Conservation (phyloP, 2,329 filamentous ascomycete genomes). For the Trichoderma sp. region DNA sequence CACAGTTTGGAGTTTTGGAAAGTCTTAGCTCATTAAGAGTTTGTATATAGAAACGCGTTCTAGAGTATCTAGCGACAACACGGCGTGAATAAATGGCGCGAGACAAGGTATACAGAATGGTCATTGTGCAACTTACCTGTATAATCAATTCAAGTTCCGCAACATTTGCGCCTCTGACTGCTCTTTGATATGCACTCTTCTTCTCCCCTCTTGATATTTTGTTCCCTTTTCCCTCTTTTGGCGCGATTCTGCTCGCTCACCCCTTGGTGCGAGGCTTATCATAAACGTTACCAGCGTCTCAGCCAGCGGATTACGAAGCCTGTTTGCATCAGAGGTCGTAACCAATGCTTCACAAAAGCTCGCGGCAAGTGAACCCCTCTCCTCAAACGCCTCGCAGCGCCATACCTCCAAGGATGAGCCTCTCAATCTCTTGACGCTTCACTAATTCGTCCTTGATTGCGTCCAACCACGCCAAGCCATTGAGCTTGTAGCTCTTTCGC, state of each 20-base stretch:
- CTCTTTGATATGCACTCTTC: not conserved
- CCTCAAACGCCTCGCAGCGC: constrained; percentile 53
- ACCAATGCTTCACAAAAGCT: not conserved
- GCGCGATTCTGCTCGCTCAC: no score
- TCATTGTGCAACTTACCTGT: constrained; percentile 1
- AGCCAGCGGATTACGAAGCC: no score
- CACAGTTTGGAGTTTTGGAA: constrained; percentile 17
- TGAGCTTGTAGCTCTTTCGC: constrained; percentile 85
- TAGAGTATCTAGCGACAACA: constrained; percentile 7
- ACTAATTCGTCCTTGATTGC: constrained; percentile 47
- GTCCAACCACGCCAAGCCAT: constrained; percentile 57
- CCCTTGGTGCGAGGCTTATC: no score
- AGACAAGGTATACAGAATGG: not conserved
- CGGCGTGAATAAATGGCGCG: not conserved
- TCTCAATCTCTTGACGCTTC: constrained; percentile 63
- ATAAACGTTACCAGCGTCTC: no score
- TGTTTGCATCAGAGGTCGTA: no score
- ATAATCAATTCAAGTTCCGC: not conserved
- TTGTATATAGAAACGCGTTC: not conserved
- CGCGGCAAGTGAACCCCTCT: not conserved
- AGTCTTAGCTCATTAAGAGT: not conserved
- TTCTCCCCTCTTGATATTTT: not conserved
- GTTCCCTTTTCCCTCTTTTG: not conserved
- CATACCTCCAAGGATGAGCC: constrained; percentile 73
- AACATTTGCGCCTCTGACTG: not conserved